These are phyloP conservation scores for Solidago caesia DNA, from an alignment of 129 eudicot species.

Conservation along the genomic window DNA sequence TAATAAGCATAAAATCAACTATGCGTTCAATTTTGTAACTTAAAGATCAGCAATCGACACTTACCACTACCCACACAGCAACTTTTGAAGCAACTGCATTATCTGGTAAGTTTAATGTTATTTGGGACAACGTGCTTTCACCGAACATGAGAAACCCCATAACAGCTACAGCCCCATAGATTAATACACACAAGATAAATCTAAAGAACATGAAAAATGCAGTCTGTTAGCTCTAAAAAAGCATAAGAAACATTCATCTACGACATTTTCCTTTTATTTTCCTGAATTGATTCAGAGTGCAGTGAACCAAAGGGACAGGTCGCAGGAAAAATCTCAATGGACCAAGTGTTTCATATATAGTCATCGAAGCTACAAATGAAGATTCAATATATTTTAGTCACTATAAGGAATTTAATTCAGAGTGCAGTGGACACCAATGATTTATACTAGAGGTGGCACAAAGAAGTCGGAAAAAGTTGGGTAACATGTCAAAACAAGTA, in stretches of 20 bases:
- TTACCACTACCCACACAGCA: conserved; percentile 92
- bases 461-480: background rate
- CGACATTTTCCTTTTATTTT: background rate
- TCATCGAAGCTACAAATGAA: background rate
- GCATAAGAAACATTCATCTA: background rate
- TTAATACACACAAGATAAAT: conserved; percentile 49
- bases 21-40: conserved; percentile 1
- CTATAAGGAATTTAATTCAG: background rate
- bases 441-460: background rate
- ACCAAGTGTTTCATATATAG: background rate
- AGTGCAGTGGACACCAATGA: background rate
- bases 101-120: conserved; percentile 79
- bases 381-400: background rate
- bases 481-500: background rate
- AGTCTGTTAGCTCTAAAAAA: conserved; percentile 16
- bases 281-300: background rate
- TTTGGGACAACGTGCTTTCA: conserved; percentile 69
- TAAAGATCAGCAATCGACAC: conserved; percentile 11
- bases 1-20: conserved; percentile 13
- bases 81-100: conserved; percentile 56
- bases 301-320: background rate
- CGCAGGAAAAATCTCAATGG: background rate
- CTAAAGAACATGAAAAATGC: conserved; percentile 39
- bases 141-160: conserved; percentile 96
- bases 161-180: conserved; percentile 72